A percentile compares a stretch with the other conserved stretches of the same genome.
Conservation (phyloP, 176 grass and related monocot species). For the Carex parvula region DNA sequence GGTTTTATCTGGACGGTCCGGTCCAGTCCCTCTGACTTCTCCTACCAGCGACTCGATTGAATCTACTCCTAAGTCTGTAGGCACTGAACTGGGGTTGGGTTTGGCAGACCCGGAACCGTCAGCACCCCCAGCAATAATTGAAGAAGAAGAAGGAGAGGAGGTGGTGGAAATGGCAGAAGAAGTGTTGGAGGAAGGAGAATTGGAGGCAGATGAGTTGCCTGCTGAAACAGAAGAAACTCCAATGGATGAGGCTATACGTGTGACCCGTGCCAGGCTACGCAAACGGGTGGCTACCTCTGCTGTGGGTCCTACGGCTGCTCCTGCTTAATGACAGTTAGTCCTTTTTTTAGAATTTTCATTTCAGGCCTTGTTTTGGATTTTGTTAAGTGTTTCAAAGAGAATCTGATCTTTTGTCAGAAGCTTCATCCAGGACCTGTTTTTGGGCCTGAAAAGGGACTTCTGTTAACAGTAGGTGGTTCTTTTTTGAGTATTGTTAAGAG, state of each 20-base stretch:
- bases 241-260: slow-evolving; percentile 77
- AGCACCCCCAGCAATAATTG: slow-evolving; percentile 25
- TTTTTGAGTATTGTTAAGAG: slow-evolving; percentile 1
- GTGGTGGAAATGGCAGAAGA: slow-evolving; percentile 40
- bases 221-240: slow-evolving; percentile 43
- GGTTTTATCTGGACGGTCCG: slow-evolving; percentile 34
- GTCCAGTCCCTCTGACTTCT: slow-evolving; percentile 13
- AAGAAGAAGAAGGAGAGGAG: slow-evolving; percentile 34
- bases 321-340: slow-evolving; percentile 25
- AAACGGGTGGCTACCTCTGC: slow-evolving; percentile 43
- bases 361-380: slow-evolving; percentile 19
- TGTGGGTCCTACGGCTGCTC: not conserved
- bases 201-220: slow-evolving; percentile 32
- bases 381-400: slow-evolving; percentile 4
- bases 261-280: slow-evolving; percentile 65
- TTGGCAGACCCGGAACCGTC: slow-evolving; percentile 23
- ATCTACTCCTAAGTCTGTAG: not conserved
- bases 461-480: not conserved
- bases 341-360: slow-evolving; percentile 28
- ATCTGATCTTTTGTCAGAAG: not conserved
- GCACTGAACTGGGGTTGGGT: slow-evolving; percentile 9
- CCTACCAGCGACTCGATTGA: slow-evolving; percentile 8
- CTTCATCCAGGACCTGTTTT: not conserved
- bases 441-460: not conserved
- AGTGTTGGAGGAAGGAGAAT: slow-evolving; percentile 8